These are phyloP conservation scores for Ustilago trichophora DNA, from an alignment of 1,284 basidiomycete genomes.

Conservation along the genomic window DNA sequence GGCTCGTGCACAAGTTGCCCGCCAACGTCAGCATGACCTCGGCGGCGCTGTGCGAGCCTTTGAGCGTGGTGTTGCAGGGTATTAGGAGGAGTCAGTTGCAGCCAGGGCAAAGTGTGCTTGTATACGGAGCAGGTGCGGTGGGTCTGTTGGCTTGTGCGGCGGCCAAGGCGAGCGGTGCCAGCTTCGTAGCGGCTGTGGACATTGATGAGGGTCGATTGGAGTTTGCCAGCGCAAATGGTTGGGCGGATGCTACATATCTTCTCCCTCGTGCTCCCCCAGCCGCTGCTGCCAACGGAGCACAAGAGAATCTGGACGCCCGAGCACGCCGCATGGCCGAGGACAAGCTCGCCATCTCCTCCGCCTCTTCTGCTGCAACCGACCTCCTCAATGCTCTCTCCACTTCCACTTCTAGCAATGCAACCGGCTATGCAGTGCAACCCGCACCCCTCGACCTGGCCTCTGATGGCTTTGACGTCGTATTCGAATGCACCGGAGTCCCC, in stretches of 20 bases:
- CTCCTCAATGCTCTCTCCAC: constrained; percentile 26
- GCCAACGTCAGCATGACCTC: constrained; percentile 78
- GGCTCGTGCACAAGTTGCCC: constrained; percentile 84
- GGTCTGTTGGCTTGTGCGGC: constrained; percentile 80
- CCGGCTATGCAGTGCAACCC: constrained; percentile 20
- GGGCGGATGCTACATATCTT: constrained; percentile 78
- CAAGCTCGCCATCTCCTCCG: constrained; percentile 68
- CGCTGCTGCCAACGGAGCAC: constrained; percentile 37
- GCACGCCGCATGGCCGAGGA: constrained; percentile 73
- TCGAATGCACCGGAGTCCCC: constrained; percentile 94
- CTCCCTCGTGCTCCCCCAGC: constrained; percentile 74
- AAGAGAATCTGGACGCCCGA: constrained; percentile 65
- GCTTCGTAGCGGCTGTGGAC: constrained; percentile 53
- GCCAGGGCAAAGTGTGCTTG: constrained; percentile 77
- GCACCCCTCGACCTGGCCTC: constrained; percentile 22
- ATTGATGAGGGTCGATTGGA: constrained; percentile 43
- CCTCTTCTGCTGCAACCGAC: constrained; percentile 68
- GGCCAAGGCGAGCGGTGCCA: constrained; percentile 58
- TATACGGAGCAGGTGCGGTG: constrained; percentile 90
- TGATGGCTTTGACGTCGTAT: constrained; percentile 84
- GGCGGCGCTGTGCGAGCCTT: constrained; percentile 87
- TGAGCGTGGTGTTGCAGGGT: constrained; percentile 87
- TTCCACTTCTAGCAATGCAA: neutral
- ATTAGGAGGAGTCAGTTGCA: constrained; percentile 75
- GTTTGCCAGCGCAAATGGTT: constrained; percentile 68